Conservation (phyloP, 2,329 filamentous ascomycete species). For the Neopestalotiopsis sp. region DNA sequence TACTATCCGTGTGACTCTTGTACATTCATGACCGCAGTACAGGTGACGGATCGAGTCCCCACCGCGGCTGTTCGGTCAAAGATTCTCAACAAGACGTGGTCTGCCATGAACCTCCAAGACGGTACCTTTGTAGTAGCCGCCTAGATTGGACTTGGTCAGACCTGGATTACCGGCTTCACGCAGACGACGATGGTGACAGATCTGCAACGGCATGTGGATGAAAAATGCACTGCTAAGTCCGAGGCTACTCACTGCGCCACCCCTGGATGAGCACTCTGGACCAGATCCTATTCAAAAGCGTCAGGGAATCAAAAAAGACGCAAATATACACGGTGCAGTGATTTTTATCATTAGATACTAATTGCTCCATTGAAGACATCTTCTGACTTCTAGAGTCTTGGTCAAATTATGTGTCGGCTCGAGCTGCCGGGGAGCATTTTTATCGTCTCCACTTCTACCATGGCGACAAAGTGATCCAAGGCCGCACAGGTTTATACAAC, state of each 20-base stretch:
- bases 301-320: background rate
- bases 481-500: background rate
- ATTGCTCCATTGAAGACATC: no score
- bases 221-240: background rate
- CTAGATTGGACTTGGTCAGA: slow-evolving; percentile 20
- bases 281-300: background rate
- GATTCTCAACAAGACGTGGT: background rate
- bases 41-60: slow-evolving; percentile 15
- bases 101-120: background rate
- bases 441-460: background rate
- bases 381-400: background rate
- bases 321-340: background rate
- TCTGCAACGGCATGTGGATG: background rate
- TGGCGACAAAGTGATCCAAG: background rate
- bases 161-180: slow-evolving; percentile 22
- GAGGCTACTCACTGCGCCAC: background rate
- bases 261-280: background rate
- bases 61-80: background rate
- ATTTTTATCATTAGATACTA: no score
- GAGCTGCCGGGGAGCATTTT: background rate
- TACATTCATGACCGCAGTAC: slow-evolving; percentile 26
- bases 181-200: background rate
- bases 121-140: slow-evolving; percentile 1
- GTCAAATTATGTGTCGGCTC: background rate
- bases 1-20: slow-evolving; percentile 23